Base-by-base conservation (phyloP, 352 stramenopile species). In the Pythium myriotylum region DNA sequence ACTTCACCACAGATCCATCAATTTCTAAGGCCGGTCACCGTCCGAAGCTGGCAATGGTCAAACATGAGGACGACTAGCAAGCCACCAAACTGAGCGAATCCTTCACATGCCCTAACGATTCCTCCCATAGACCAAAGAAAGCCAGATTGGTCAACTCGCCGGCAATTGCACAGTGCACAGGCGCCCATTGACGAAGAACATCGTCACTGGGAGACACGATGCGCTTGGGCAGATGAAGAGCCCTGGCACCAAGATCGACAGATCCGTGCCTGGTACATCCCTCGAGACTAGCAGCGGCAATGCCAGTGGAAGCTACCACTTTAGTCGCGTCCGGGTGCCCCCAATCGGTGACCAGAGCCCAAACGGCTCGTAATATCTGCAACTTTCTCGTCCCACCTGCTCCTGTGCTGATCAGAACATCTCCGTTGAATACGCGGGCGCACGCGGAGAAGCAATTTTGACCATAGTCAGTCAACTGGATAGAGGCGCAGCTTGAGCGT, bases 61-160 rank as follows among this genome's bases (percentile, higher is more conserved):
- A 54, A 35, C 66, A 45, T 63, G 17, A 63, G 33, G 6, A 63
- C 56, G 1, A 22, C 35, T 1, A 63, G 1, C 14, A 63, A 22
- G 0, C 56, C 56, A 10, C 56, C 56, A 16, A 66, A 62, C n/a
- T 23, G 13, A 29, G 35, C 7, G 22, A 59, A 22, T 73, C 61
- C 29, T 70, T 73, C 0, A 57, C 23, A 3, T 62, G n/a, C 0
- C 32, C 49, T 3, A 72, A 22, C 4, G 68, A 54, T 52, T 72
- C 68, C 54, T 68, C 62, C 62, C 67, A 74, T 2, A 74, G 22
- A 1, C 67, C 59, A 26, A 74, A 67, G 22, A 71, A 65, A 1
- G 22, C 45, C 3, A 75, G 26, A 35, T 69, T 56, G 19, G 50
- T 49, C 1, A 72, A 2, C 27, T 75, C 68, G 26, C 72, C 68